A percentile compares a stretch with the other conserved stretches of the same genome.
Evolutionary conservation across 345 rosid species (phyloP).

Genomic region (Euphorbia lathyris): DNA sequence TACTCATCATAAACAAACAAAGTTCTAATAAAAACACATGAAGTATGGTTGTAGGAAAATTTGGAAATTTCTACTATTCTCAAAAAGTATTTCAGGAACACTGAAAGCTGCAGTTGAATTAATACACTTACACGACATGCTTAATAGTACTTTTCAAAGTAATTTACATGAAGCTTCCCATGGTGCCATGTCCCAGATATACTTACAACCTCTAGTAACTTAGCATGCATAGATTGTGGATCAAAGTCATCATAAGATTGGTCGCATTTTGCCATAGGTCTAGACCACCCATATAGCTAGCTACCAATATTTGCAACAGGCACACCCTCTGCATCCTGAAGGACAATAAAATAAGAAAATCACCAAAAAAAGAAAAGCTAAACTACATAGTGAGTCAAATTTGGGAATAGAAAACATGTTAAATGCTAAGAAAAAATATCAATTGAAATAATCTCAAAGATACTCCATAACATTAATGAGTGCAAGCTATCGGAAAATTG

Average conservation of each 20-base stretch:
- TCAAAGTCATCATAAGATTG: conserved; percentile 67
- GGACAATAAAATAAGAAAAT: conserved; percentile 5
- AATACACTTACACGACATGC: neutral
- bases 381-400: neutral
- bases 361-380: neutral
- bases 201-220: conserved; percentile 70
- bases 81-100: neutral
- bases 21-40: neutral
- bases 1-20: neutral
- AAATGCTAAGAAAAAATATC: neutral
- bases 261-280: conserved; percentile 83
- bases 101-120: neutral
- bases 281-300: conserved; percentile 93
- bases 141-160: neutral
- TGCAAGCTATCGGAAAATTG: neutral
- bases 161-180: conserved; percentile 80
- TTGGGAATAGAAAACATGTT: neutral
- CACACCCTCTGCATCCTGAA: conserved; percentile 77
- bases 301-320: conserved; percentile 81
- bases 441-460: neutral
- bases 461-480: neutral
- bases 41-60: neutral
- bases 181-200: conserved; percentile 88
- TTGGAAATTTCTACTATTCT: neutral
- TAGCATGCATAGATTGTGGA: conserved; percentile 71